A percentile compares a stretch with the other conserved stretches of the same genome.
Conservation (phyloP, 2,329 filamentous ascomycete genomes). For the Fusarium cicatricum region DNA sequence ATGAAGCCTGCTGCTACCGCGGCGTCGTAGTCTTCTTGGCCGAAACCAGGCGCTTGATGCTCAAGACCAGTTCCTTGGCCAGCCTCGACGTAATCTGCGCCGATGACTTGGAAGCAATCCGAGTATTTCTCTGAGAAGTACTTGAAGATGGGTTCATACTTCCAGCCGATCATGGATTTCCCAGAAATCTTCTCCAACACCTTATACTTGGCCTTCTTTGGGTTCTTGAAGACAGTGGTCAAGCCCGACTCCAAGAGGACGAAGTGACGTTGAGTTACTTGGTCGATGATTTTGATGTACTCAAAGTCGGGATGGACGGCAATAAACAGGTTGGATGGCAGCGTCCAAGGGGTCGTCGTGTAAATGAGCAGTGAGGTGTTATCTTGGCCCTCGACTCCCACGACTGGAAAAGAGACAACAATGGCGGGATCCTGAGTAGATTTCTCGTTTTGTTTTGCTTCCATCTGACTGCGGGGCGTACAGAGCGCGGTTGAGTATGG, state of each 20-base stretch:
- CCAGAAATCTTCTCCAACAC: conserved; percentile 73
- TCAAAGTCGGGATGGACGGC: conserved; percentile 80
- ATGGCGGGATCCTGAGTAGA: conserved; percentile 78
- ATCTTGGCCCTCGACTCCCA: conserved; percentile 68
- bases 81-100: conserved; percentile 74
- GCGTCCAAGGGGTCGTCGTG: conserved; percentile 82
- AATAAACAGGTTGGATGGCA: conserved; percentile 79
- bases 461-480: conserved; percentile 78
- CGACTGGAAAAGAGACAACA: conserved; percentile 74
- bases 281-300: conserved; percentile 77
- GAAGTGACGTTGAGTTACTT: conserved; percentile 71
- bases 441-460: conserved; percentile 79
- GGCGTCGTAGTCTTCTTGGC: conserved; percentile 79
- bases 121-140: conserved; percentile 78
- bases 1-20: conserved; percentile 72
- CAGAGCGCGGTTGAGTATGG: conserved; percentile 78
- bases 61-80: conserved; percentile 79
- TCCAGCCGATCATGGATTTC: conserved; percentile 74
- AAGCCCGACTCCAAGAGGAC: conserved; percentile 73
- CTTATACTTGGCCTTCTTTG: conserved; percentile 79
- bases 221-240: conserved; percentile 76
- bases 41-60: conserved; percentile 77
- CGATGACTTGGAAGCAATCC: conserved; percentile 72
- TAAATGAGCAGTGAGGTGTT: conserved; percentile 61
- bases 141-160: conserved; percentile 75